Conservation (phyloP, 2,329 filamentous ascomycete species). For the Botryotinia narcissicola region DNA sequence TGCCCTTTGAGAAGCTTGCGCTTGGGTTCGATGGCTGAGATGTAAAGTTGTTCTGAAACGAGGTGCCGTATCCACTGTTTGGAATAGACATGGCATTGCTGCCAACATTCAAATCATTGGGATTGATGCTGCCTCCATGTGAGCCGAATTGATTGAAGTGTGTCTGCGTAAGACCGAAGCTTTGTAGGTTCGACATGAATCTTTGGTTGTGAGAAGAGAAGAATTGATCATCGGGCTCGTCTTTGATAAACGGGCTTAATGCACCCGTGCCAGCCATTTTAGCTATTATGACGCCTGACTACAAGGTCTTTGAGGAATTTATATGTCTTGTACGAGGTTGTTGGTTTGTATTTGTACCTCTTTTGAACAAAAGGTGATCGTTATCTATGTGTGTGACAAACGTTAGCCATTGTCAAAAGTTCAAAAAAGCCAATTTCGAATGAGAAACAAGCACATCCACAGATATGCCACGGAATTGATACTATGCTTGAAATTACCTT, state of each 20-base stretch:
- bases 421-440: slow-evolving; percentile 24
- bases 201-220: slow-evolving; percentile 42
- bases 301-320: slow-evolving; percentile 21
- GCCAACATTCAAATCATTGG: slow-evolving; percentile 77
- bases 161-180: slow-evolving; percentile 47
- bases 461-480: not conserved
- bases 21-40: slow-evolving; percentile 54
- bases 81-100: slow-evolving; percentile 51
- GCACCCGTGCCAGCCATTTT: slow-evolving; percentile 40
- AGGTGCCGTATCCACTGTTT: slow-evolving; percentile 50
- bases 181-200: slow-evolving; percentile 37
- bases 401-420: slow-evolving; percentile 30
- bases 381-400: slow-evolving; percentile 34
- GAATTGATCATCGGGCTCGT: slow-evolving; percentile 61
- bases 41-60: slow-evolving; percentile 61
- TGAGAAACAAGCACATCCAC: slow-evolving; percentile 24
- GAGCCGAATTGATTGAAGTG: slow-evolving; percentile 40
- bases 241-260: slow-evolving; percentile 62
- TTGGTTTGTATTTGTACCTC: slow-evolving; percentile 26
- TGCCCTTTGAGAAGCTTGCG: slow-evolving; percentile 73
- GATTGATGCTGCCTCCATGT: slow-evolving; percentile 66
- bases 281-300: slow-evolving; percentile 33
- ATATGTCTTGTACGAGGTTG: slow-evolving; percentile 23
- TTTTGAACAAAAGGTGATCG: slow-evolving; percentile 23
- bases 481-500: not conserved